phyloP scores from a whole-genome alignment of 768 basidiomycete species.

The Suillus paluster region DNA sequence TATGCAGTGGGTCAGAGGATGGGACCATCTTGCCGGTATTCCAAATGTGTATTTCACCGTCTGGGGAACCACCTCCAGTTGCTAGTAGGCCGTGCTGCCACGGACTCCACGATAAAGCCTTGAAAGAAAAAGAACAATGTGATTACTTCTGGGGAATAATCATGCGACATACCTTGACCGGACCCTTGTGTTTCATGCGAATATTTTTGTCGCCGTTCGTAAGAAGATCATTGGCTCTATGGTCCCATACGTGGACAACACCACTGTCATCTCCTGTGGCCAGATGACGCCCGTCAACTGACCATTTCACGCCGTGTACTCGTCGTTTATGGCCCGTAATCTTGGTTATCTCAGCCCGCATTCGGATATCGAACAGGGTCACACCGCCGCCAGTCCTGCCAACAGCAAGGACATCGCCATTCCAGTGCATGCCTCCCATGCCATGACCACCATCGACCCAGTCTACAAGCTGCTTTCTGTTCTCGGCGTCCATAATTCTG shows the following conservation, averaged over 20 bases:
- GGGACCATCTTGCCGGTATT: slow-evolving; percentile 45
- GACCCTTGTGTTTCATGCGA: slow-evolving; percentile 47
- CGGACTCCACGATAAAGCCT: slow-evolving; percentile 79
- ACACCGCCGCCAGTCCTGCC: slow-evolving; percentile 45
- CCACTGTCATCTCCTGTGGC: slow-evolving; percentile 47
- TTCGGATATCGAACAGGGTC: slow-evolving; percentile 42
- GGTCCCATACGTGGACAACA: slow-evolving; percentile 49
- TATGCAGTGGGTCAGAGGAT: slow-evolving; percentile 51
- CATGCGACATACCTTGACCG: slow-evolving; percentile 43
- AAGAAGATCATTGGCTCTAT: slow-evolving; percentile 37
- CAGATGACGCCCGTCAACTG: slow-evolving; percentile 42
- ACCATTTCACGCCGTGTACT: slow-evolving; percentile 47
- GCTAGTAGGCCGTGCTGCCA: slow-evolving; percentile 73
- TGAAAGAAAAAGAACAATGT: slow-evolving; percentile 2
- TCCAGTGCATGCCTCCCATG: slow-evolving; percentile 48
- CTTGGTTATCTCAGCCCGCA: slow-evolving; percentile 29
- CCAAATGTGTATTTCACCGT: slow-evolving; percentile 62
- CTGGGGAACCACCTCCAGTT: slow-evolving; percentile 66
- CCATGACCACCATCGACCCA: slow-evolving; percentile 41
- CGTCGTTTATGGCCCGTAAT: slow-evolving; percentile 38
- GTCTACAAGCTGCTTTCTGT: slow-evolving; percentile 28
- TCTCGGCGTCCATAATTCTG: slow-evolving; percentile 56
- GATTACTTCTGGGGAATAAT: neutral
- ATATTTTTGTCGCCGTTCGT: slow-evolving; percentile 37
- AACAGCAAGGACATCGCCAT: slow-evolving; percentile 39